Evolutionary conservation across 1,284 basidiomycete species (phyloP), one percentile per base, ranked within the genome.

Genomic region (Trametes pubescens): DNA sequence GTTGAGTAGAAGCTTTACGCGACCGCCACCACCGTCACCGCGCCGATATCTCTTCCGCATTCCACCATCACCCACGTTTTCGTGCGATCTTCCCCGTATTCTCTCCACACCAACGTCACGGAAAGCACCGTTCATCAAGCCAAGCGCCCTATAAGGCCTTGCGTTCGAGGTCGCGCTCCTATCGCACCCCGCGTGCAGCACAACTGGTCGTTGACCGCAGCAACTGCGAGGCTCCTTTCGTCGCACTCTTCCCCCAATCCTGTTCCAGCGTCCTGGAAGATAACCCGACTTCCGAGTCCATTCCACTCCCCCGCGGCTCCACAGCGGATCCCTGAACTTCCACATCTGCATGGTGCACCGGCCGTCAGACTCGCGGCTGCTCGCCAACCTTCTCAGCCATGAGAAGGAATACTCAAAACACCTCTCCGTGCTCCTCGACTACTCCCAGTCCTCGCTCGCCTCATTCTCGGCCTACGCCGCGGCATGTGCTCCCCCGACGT

Each of bases 391-490:
- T 35, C 80, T 92, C 54, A 76, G 79, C 13, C 84, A 87, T 69
- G 91, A 93, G 73, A 90, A 89, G 72, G 88, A 90, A 44, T 90
- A 91, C 71, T 78, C 84, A 4, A 88, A 87, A 66, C 83, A 88
- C 22, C 79, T 92, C 34, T 71, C 76, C 21, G 70, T 78, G 37
- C 78, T 91, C 43, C 80, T 92, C 37, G 84, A 86, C 60, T 73
- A 83, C 43, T 88, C 89, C 2, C 82, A 86, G 70, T 77, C 85
- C 0, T 87, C 90, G 0, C 80, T 90, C 29, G 83, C 88, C 9
- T 86, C 89, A 2, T 85, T 92, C 63, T 84, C 87, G 5, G 90
- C 90, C 0, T 93, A 90, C 75, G 91, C 90, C 3, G 81, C 89
- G 1, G 85, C 89, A 0, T 87, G 86, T 0, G 77, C 87, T 0